Conservation (phyloP, 2,329 filamentous ascomycete genomes). For the Colletotrichum echinochloae region DNA sequence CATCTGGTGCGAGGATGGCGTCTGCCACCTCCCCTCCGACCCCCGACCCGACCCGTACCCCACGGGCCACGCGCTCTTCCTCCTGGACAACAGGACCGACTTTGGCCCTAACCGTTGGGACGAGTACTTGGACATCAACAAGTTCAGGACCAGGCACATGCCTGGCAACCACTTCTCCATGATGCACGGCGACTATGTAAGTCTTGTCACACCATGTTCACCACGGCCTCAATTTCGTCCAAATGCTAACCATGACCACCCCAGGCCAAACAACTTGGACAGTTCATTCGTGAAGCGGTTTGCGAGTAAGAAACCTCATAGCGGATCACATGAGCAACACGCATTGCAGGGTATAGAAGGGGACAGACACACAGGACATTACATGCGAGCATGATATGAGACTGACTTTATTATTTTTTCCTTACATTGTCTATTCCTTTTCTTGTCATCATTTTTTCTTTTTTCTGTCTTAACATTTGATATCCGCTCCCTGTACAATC, state of each 20-base stretch:
- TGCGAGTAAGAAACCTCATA: constrained; percentile 38
- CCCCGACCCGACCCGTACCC: constrained; percentile 72
- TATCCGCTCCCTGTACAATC: constrained; percentile 40
- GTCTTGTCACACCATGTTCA: constrained; percentile 32
- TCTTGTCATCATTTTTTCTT: constrained; percentile 31
- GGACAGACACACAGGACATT: constrained; percentile 34
- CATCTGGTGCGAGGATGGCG: constrained; percentile 80
- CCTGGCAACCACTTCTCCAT: constrained; percentile 81
- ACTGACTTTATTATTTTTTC: constrained; percentile 21
- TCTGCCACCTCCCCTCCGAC: constrained; percentile 75
- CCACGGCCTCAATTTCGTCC: too few species aligned
- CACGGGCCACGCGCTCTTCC: constrained; percentile 72
- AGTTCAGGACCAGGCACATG: constrained; percentile 75
- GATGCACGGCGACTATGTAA: constrained; percentile 71
- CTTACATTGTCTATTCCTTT: constrained; percentile 23
- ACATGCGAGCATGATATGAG: constrained; percentile 37
- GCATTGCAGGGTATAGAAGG: constrained; percentile 39
- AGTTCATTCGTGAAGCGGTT: constrained; percentile 52
- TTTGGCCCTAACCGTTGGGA: constrained; percentile 79
- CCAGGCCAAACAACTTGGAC: constrained; percentile 51
- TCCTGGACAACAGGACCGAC: constrained; percentile 79
- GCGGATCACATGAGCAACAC: constrained; percentile 27
- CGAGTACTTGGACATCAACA: constrained; percentile 70
- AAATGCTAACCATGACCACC: constrained; percentile 39
- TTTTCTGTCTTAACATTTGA: constrained; percentile 38